Conservation (phyloP, 768 basidiomycete species). For the Clathrus columnatus region DNA sequence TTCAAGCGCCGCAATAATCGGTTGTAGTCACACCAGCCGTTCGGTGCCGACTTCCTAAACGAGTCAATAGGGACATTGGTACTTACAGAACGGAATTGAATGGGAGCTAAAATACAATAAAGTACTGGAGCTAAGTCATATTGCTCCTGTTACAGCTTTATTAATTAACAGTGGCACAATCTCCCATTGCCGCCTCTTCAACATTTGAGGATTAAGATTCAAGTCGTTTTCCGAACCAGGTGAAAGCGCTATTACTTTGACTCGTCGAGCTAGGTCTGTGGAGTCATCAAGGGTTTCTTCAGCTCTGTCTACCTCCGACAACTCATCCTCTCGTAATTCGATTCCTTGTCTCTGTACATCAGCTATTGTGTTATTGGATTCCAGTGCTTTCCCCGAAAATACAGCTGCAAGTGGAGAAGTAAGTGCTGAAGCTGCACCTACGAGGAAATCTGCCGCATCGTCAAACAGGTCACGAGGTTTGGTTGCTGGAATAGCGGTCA, state of each 20-base stretch:
- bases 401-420: constrained; percentile 48
- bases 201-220: constrained; percentile 27
- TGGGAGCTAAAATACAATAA: too few species aligned
- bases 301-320: constrained; percentile 67
- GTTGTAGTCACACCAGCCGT: neutral
- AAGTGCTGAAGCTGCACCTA: constrained; percentile 40
- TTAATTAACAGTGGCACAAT: constrained; percentile 33
- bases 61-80: too few species aligned
- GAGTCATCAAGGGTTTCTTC: constrained; percentile 76
- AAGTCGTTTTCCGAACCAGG: constrained; percentile 26
- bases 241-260: constrained; percentile 45
- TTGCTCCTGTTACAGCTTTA: constrained; percentile 10
- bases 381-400: constrained; percentile 40
- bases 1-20: constrained; percentile 9
- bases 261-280: constrained; percentile 41
- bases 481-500: constrained; percentile 58
- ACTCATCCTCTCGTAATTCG: constrained; percentile 69
- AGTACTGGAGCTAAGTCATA: too few species aligned
- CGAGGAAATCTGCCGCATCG: constrained; percentile 56
- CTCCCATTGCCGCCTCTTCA: constrained; percentile 40
- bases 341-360: constrained; percentile 59
- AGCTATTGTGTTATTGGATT: constrained; percentile 25
- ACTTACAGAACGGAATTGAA: too few species aligned
- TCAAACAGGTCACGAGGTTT: constrained; percentile 64
- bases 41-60: too few species aligned